These are phyloP conservation scores for Blastobotrys ciferrii DNA, from an alignment of 1,139 yeast genomes.

Conservation along the genomic window DNA sequence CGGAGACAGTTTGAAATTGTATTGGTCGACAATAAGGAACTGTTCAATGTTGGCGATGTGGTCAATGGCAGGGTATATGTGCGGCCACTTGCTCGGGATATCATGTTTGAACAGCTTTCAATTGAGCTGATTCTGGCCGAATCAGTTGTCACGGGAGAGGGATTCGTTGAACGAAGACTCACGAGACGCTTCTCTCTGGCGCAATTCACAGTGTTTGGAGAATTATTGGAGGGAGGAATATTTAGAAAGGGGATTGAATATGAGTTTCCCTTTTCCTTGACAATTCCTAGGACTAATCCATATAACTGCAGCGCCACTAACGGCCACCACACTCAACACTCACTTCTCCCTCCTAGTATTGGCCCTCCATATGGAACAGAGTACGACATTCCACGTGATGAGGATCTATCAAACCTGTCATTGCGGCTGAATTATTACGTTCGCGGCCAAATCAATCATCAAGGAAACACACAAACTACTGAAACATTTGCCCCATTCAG, in stretches of 20 bases:
- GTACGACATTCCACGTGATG: not conserved
- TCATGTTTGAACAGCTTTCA: not conserved
- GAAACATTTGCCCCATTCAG: not conserved
- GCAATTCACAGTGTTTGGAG: constrained; percentile 18
- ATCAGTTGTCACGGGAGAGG: not conserved
- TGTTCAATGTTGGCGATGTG: constrained; percentile 15
- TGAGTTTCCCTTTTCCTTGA: constrained; percentile 22
- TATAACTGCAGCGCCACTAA: constrained; percentile 6
- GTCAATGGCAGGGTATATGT: not conserved
- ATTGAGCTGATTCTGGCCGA: constrained; percentile 7
- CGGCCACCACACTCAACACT: constrained; percentile 1
- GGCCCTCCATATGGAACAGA: constrained; percentile 1
- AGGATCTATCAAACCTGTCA: not conserved
- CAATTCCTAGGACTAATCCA: constrained; percentile 20
- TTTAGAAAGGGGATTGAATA: constrained; percentile 22
- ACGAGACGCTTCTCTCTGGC: constrained; percentile 17
- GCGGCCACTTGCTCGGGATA: not conserved
- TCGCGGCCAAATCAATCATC: not conserved
- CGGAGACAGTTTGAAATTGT: constrained; percentile 11
- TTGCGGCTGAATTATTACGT: not conserved
- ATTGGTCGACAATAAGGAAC: constrained; percentile 7
- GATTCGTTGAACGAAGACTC: not conserved
- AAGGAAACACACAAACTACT: not conserved
- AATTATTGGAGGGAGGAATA: constrained; percentile 17
- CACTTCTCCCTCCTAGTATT: not conserved